Conservation (phyloP, 2,329 filamentous ascomycete genomes). For the Pleoardoris graminearum region DNA sequence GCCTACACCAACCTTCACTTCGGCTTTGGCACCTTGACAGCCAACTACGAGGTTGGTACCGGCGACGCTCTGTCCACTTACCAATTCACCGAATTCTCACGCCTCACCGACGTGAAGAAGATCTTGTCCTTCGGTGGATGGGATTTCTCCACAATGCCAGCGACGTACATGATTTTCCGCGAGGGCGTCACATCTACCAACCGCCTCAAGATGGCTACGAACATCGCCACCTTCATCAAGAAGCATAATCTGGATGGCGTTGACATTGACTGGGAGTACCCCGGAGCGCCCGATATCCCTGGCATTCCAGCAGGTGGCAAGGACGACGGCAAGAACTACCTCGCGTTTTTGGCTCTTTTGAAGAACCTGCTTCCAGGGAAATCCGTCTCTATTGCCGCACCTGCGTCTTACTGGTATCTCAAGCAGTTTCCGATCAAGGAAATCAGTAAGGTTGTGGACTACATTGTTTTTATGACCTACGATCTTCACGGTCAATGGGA, state of each 20-base stretch:
- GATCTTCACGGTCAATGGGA: constrained; percentile 35
- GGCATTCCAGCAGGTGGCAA: neutral
- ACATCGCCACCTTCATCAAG: constrained; percentile 27
- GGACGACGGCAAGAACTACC: neutral
- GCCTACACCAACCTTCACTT: constrained; percentile 23
- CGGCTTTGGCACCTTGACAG: constrained; percentile 14
- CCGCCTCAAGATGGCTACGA: constrained; percentile 29
- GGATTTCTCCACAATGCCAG: constrained; percentile 47
- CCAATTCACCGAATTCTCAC: constrained; percentile 13
- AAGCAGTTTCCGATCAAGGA: constrained; percentile 25
- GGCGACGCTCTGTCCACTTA: neutral
- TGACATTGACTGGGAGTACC: constrained; percentile 56
- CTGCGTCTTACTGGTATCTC: constrained; percentile 33
- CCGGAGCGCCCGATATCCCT: no score
- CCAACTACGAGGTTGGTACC: constrained; percentile 6
- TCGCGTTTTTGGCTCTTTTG: neutral
- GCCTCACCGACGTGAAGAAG: constrained; percentile 31
- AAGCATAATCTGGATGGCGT: constrained; percentile 39
- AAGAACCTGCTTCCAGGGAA: constrained; percentile 1
- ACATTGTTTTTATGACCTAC: constrained; percentile 37
- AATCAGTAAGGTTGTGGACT: constrained; percentile 24
- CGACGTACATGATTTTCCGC: constrained; percentile 47
- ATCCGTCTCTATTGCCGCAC: constrained; percentile 31
- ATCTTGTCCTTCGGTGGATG: constrained; percentile 54
- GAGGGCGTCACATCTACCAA: constrained; percentile 45